phyloP scores from a whole-genome alignment of 768 basidiomycete species.

The Leccinum subgranulosum region DNA sequence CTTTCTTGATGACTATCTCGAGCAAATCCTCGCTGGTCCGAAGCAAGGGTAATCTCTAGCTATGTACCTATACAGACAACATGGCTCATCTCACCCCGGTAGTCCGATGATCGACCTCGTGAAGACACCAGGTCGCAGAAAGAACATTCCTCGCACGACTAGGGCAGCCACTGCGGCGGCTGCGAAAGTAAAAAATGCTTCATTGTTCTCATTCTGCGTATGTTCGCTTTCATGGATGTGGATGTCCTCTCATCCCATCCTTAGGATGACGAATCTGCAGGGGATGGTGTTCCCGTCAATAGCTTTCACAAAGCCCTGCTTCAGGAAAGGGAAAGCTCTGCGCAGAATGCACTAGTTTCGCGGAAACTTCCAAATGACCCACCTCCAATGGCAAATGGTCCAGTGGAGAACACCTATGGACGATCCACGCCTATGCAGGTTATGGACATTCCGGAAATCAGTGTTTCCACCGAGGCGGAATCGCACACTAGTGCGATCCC shows the following conservation, averaged over 20 bases:
- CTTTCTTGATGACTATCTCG: slow-evolving; percentile 77
- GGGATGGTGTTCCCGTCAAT: slow-evolving; percentile 45
- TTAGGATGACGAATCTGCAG: slow-evolving; percentile 34
- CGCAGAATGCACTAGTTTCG: not conserved
- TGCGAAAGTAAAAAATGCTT: slow-evolving; percentile 44
- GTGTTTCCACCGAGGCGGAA: slow-evolving; percentile 4
- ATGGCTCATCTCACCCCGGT: not conserved
- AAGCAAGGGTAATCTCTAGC: slow-evolving; percentile 55
- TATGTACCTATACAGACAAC: not conserved
- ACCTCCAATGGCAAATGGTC: not conserved
- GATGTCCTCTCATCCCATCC: slow-evolving; percentile 9
- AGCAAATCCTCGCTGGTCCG: slow-evolving; percentile 62
- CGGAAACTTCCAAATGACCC: not conserved
- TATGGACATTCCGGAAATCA: slow-evolving; percentile 3
- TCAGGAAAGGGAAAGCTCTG: slow-evolving; percentile 28
- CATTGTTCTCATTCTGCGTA: slow-evolving; percentile 48
- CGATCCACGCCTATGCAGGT: slow-evolving; percentile 3
- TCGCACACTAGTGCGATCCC: not conserved
- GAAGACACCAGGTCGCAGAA: slow-evolving; percentile 80
- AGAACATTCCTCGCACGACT: slow-evolving; percentile 48
- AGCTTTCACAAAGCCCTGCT: slow-evolving; percentile 47
- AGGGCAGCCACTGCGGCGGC: slow-evolving; percentile 39
- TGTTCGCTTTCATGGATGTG: slow-evolving; percentile 1
- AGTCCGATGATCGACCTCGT: slow-evolving; percentile 78
- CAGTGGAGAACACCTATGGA: not conserved